Percentiles rank a stretch among this genome's conserved stretches.
These are phyloP conservation scores for Fragaria nilgerrensis DNA, from an alignment of 306 rosid species.

Conservation along the genomic window DNA sequence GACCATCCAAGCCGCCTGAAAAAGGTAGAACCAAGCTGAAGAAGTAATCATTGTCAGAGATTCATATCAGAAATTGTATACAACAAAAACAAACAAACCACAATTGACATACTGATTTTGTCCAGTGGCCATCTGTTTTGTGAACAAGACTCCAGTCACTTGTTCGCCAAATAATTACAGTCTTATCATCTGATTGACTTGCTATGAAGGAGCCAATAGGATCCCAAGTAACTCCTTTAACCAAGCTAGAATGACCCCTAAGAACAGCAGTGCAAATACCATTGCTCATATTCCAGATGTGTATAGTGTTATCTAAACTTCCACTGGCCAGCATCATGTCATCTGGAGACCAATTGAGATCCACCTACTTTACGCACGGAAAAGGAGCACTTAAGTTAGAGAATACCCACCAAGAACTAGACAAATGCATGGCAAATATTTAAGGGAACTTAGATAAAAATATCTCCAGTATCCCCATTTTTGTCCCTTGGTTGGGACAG, in stretches of 20 bases:
- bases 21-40: slow-evolving; percentile 97
- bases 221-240: slow-evolving; percentile 99
- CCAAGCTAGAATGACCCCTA: slow-evolving; percentile 97
- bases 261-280: slow-evolving; percentile 98
- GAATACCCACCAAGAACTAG: slow-evolving; percentile 28
- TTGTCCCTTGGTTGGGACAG: neutral
- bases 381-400: slow-evolving; percentile 54
- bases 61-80: slow-evolving; percentile 15
- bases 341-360: slow-evolving; percentile 99
- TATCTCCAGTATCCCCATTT: neutral
- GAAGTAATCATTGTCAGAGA: slow-evolving; percentile 31
- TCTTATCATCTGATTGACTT: slow-evolving; percentile 97
- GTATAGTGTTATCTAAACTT: slow-evolving; percentile 94
- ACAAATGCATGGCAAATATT: slow-evolving; percentile 6
- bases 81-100: neutral
- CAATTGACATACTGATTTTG: slow-evolving; percentile 70
- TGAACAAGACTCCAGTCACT: slow-evolving; percentile 99
- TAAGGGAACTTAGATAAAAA: neutral
- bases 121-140: slow-evolving; percentile 94
- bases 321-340: slow-evolving; percentile 93
- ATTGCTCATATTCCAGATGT: slow-evolving; percentile 90
- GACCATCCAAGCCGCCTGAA: slow-evolving; percentile 99
- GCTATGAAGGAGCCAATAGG: slow-evolving; percentile 98
- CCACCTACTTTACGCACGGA: slow-evolving; percentile 97
- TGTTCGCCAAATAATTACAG: slow-evolving; percentile 96